phyloP scores from a whole-genome alignment of 257 asterid species.

The Solanum pennellii region DNA sequence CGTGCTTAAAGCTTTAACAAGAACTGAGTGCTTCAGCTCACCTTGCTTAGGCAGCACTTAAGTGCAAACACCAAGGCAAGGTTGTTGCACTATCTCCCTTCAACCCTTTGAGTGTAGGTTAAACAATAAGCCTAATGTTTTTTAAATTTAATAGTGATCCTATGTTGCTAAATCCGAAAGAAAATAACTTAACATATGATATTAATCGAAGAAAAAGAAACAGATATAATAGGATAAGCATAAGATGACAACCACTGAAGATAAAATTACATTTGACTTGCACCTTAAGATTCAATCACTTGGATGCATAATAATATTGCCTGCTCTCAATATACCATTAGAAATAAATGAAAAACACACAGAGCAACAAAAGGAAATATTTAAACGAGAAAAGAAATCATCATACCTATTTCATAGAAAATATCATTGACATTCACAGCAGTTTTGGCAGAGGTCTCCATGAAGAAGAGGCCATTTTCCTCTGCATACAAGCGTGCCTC shows the following conservation, averaged over 20 bases:
- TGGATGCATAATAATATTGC: neutral
- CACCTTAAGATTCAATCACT: neutral
- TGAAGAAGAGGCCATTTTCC: slow-evolving; percentile 72
- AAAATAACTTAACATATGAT: neutral
- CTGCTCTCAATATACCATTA: neutral
- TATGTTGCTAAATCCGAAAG: neutral
- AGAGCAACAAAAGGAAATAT: neutral
- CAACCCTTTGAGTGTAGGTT: neutral
- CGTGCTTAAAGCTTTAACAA: neutral
- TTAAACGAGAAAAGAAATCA: neutral
- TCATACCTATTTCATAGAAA: slow-evolving; percentile 59
- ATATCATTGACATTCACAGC: slow-evolving; percentile 61
- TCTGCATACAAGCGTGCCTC: slow-evolving; percentile 62
- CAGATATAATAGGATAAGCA: neutral
- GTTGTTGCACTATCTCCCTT: neutral
- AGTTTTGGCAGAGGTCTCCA: slow-evolving; percentile 78
- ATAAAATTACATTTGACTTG: neutral
- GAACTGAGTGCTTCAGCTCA: neutral
- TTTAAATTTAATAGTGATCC: neutral
- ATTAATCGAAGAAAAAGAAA: neutral
- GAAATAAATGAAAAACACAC: neutral
- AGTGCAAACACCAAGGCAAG: neutral
- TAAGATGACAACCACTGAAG: neutral
- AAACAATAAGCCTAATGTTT: neutral
- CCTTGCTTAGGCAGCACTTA: neutral